Conservation (phyloP, 495 filamentous ascomycete genomes). For the Penicillium herquei region DNA sequence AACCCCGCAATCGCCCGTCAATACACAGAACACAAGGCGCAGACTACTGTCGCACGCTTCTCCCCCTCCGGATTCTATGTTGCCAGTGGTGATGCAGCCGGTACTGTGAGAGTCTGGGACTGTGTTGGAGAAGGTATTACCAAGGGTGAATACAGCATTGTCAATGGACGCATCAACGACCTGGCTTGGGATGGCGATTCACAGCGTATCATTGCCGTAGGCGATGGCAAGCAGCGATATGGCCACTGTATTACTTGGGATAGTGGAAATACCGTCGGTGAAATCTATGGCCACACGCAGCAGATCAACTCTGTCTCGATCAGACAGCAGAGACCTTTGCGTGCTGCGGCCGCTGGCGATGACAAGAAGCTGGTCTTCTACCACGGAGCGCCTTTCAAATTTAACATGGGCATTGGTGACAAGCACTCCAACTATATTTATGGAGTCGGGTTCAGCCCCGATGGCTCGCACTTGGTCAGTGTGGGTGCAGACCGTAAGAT, state of each 20-base stretch:
- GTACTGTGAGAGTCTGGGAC: constrained; percentile 89
- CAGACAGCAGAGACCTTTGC: constrained; percentile 81
- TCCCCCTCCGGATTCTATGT: constrained; percentile 93
- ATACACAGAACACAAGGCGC: constrained; percentile 84
- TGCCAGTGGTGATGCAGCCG: constrained; percentile 86
- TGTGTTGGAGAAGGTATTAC: constrained; percentile 55
- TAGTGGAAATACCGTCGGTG: constrained; percentile 91
- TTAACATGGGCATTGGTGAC: constrained; percentile 70
- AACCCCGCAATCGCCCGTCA: constrained; percentile 77
- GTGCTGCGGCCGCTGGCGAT: constrained; percentile 87
- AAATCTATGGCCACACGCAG: constrained; percentile 86
- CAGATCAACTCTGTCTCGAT: constrained; percentile 90
- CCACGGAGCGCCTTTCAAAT: constrained; percentile 93
- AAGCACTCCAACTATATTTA: constrained; percentile 87
- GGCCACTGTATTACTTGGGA: constrained; percentile 95
- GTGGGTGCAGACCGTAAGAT: constrained; percentile 88
- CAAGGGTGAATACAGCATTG: constrained; percentile 87
- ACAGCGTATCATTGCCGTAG: constrained; percentile 93
- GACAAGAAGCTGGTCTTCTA: constrained; percentile 88
- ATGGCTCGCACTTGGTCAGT: constrained; percentile 78
- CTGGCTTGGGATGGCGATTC: constrained; percentile 97
- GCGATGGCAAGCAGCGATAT: constrained; percentile 88
- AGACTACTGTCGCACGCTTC: constrained; percentile 90
- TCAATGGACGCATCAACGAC: constrained; percentile 93
- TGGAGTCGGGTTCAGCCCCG: constrained; percentile 85